Conservation (phyloP, 2,329 filamentous ascomycete species). For the Hypoxylon sp. region DNA sequence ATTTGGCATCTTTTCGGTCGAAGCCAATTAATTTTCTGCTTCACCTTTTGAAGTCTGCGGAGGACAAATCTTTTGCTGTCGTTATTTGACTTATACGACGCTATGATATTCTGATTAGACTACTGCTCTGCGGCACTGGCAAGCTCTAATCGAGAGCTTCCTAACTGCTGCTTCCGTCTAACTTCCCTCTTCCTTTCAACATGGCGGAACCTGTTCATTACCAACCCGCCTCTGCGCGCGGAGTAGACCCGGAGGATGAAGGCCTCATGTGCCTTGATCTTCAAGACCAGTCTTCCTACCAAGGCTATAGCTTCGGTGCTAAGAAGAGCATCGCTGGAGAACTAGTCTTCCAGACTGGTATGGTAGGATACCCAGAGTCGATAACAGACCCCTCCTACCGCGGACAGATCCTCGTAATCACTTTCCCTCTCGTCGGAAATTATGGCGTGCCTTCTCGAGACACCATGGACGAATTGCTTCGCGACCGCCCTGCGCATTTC, state of each 20-base stretch:
- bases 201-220: slow-evolving; percentile 57
- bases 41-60: slow-evolving; percentile 14
- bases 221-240: slow-evolving; percentile 71
- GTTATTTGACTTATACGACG: slow-evolving; percentile 29
- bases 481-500: slow-evolving; percentile 90
- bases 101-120: slow-evolving; percentile 41
- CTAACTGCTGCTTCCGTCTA: slow-evolving; percentile 37
- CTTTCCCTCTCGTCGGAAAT: slow-evolving; percentile 95
- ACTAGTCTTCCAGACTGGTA: slow-evolving; percentile 98
- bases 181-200: slow-evolving; percentile 14
- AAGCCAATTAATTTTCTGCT: slow-evolving; percentile 18
- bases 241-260: slow-evolving; percentile 65
- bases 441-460: slow-evolving; percentile 95
- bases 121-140: slow-evolving; percentile 42
- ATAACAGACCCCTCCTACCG: slow-evolving; percentile 89
- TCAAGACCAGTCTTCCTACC: slow-evolving; percentile 89
- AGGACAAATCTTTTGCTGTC: slow-evolving; percentile 24
- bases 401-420: slow-evolving; percentile 95
- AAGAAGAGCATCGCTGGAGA: slow-evolving; percentile 95
- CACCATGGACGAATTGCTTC: slow-evolving; percentile 83
- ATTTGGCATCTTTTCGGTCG: slow-evolving; percentile 19
- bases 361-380: slow-evolving; percentile 98
- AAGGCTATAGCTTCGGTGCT: slow-evolving; percentile 96
- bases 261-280: slow-evolving; percentile 88
- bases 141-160: slow-evolving; percentile 45